Conservation (phyloP, 2,329 filamentous ascomycete species). For the Alternaria dauci region DNA sequence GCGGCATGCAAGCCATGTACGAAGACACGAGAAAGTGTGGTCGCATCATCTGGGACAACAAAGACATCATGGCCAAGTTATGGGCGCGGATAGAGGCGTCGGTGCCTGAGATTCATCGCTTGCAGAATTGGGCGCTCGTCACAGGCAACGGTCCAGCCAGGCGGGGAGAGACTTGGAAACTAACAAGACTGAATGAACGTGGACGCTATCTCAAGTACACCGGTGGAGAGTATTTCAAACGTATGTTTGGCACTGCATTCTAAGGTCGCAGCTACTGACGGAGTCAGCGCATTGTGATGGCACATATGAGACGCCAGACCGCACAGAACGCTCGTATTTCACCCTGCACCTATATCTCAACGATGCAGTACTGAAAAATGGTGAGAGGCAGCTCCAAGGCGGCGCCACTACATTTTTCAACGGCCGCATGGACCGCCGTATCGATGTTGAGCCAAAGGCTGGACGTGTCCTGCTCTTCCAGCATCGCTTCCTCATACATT, state of each 20-base stretch:
- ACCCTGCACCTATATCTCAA: slow-evolving; percentile 67
- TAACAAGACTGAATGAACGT: slow-evolving; percentile 70
- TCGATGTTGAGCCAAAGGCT: slow-evolving; percentile 59
- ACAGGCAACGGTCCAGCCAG: slow-evolving; percentile 57
- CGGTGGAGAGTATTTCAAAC: slow-evolving; percentile 75
- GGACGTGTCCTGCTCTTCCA: slow-evolving; percentile 66
- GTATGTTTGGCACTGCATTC: slow-evolving; percentile 28
- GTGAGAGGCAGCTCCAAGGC: slow-evolving; percentile 54
- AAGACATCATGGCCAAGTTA: slow-evolving; percentile 68
- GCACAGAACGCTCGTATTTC: slow-evolving; percentile 60
- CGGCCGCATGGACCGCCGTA: slow-evolving; percentile 38
- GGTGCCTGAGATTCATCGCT: slow-evolving; percentile 59
- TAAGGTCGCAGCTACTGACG: slow-evolving; percentile 21
- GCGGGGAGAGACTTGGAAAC: slow-evolving; percentile 54
- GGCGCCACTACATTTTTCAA: slow-evolving; percentile 64
- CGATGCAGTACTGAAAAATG: slow-evolving; percentile 48
- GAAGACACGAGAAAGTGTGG: slow-evolving; percentile 72
- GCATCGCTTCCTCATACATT: slow-evolving; percentile 61
- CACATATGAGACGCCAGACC: slow-evolving; percentile 66
- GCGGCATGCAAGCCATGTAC: slow-evolving; percentile 65
- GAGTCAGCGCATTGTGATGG: slow-evolving; percentile 71
- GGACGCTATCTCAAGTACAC: slow-evolving; percentile 79
- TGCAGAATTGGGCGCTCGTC: slow-evolving; percentile 48
- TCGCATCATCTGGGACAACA: slow-evolving; percentile 78
- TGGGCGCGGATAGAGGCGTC: slow-evolving; percentile 64